Conservation (phyloP, 352 stramenopile genomes). For the Peronospora belbahrii region DNA sequence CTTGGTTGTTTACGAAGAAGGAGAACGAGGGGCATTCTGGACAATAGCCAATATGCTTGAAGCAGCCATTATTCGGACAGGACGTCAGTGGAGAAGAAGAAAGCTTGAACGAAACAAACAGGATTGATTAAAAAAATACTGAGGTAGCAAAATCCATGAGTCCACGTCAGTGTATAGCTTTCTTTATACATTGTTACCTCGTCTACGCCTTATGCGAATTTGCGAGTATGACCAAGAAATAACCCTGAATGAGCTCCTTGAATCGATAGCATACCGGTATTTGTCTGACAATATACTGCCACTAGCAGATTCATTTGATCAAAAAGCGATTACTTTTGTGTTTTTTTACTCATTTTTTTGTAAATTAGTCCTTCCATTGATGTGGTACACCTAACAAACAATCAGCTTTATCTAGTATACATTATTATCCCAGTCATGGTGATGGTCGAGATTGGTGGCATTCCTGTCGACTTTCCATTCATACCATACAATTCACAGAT, state of each 20-base stretch:
- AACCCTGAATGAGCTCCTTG: too few species aligned
- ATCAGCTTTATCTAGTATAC: too few species aligned
- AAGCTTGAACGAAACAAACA: slow-evolving; percentile 24
- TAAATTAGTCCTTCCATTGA: slow-evolving; percentile 3
- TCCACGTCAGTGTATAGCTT: too few species aligned
- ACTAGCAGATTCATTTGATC: too few species aligned
- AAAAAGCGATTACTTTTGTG: too few species aligned
- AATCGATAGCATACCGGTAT: too few species aligned
- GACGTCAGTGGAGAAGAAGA: slow-evolving; percentile 58
- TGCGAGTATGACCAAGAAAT: too few species aligned
- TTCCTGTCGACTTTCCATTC: slow-evolving; percentile 95
- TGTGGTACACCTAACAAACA: slow-evolving; percentile 2
- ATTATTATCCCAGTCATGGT: too few species aligned
- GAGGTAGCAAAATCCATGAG: too few species aligned
- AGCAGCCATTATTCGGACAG: slow-evolving; percentile 46
- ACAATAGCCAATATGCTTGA: slow-evolving; percentile 47
- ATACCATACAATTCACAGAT: slow-evolving; percentile 94
- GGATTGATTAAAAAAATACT: neutral
- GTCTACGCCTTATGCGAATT: too few species aligned
- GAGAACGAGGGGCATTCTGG: slow-evolving; percentile 61
- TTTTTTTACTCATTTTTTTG: neutral
- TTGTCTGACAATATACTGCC: too few species aligned
- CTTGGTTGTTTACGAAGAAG: slow-evolving; percentile 38
- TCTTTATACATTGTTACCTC: neutral
- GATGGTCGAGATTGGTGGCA: slow-evolving; percentile 77